These are phyloP conservation scores for Cenchrus fungigraminus DNA, from an alignment of 176 grass and related monocot genomes.

Conservation along the genomic window DNA sequence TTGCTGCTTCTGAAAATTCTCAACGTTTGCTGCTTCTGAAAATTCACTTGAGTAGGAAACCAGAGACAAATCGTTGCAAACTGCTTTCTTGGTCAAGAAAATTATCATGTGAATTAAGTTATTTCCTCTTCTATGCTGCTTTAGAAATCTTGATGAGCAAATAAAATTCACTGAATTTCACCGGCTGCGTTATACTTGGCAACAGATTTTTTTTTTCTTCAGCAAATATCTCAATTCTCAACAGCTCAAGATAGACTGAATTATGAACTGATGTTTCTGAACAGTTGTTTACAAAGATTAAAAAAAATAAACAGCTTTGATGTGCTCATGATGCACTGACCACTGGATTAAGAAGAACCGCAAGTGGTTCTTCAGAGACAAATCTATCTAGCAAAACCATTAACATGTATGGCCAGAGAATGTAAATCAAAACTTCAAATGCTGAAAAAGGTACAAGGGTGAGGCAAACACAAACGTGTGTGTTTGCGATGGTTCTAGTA, in stretches of 20 bases:
- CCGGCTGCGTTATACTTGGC: background rate
- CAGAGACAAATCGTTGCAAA: background rate
- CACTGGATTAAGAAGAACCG: constrained; percentile 30
- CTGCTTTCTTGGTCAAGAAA: background rate
- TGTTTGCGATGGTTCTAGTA: constrained; percentile 30
- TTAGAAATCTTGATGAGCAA: background rate
- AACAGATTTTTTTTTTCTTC: background rate
- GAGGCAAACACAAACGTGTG: constrained; percentile 25
- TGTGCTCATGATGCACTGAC: background rate
- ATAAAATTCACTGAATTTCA: background rate
- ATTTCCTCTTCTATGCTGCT: background rate
- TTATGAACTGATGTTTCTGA: constrained; percentile 2
- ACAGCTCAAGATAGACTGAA: background rate
- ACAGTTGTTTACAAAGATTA: background rate
- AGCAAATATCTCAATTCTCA: background rate
- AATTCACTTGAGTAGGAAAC: no score
- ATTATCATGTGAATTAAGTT: background rate
- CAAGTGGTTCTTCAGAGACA: constrained; percentile 38
- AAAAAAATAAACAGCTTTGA: background rate
- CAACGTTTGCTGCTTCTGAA: no score
- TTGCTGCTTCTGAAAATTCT: no score
- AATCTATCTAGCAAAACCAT: constrained; percentile 43
- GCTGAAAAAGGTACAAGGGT: constrained; percentile 44
- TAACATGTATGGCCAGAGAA: constrained; percentile 38
- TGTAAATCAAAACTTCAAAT: constrained; percentile 34